phyloP scores from a whole-genome alignment of 441 rosid species.

The Adansonia gregorii region DNA sequence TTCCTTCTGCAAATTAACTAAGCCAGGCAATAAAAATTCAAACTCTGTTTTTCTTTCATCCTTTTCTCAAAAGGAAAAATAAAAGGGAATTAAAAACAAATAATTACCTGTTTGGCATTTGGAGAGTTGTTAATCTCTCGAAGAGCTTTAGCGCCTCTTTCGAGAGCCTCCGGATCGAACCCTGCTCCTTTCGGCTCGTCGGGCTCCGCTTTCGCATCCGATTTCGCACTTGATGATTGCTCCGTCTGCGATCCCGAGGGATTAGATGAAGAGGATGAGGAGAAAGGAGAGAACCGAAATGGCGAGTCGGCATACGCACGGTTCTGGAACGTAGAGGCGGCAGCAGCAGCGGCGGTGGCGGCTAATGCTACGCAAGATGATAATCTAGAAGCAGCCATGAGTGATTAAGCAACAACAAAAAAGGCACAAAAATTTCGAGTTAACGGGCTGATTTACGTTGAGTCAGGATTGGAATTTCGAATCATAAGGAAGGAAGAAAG shows the following conservation, averaged over 20 bases:
- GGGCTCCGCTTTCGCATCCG: constrained; percentile 40
- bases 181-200: constrained; percentile 72
- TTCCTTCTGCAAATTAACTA: not conserved
- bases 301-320: constrained; percentile 61
- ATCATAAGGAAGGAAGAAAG: constrained; percentile 20
- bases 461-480: not conserved
- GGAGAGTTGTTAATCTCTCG: constrained; percentile 83
- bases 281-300: constrained; percentile 53
- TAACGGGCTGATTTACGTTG: not conserved
- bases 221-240: constrained; percentile 25
- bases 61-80: not conserved
- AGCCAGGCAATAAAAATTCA: not conserved
- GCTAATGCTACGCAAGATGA: constrained; percentile 61
- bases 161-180: constrained; percentile 91
- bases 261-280: constrained; percentile 45
- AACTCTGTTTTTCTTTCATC: constrained; percentile 1
- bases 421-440: not conserved
- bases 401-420: not conserved
- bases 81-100: not conserved
- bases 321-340: constrained; percentile 47
- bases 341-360: constrained; percentile 53
- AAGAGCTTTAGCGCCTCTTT: constrained; percentile 90
- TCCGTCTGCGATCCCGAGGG: constrained; percentile 43
- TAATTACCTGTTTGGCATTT: constrained; percentile 59
- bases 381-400: constrained; percentile 70